Evolutionary conservation across 805 yeast species (phyloP), one percentile per base, ranked within the genome.

Genomic region (Candida ulmi): DNA sequence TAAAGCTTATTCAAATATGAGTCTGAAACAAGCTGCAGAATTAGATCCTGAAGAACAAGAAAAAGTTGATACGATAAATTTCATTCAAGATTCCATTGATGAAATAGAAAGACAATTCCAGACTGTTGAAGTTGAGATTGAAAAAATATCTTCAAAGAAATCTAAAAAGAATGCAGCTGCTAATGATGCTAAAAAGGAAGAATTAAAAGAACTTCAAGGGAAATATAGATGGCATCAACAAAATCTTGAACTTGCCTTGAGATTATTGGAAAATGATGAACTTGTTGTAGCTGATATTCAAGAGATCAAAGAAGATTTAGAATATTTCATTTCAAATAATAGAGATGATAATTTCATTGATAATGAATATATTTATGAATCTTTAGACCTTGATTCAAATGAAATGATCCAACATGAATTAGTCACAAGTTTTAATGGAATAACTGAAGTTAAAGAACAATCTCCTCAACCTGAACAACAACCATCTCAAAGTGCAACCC

Each of bases 1-100:
- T 36, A 91, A 91, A 61, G 96, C 95, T 38, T 91, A 87, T 59
- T 80, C 91, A 28, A 88, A 87, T 55, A 96, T 88, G 60, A 96
- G 96, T 2, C 69, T 91, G 46, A 86, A 86, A 38, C 76, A 78
- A 47, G 77, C 78, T 40, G 72, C 66, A 36, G 69, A 54, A 17
- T 29, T 77, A 42, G 91, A 85, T 56, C 93, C 95, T 2, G 83
- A 79, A 46, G 93, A 86, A 57, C 73, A 78, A 53, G 88, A 85
- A 61, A 85, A 83, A 57, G 69, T 70, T 40, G 95, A 86, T 37
- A 80, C 87, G 34, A 68, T 74, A 30, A 72, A 75, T 31, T 91
- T 88, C 56, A 63, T 90, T 25, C 76, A 79, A 46, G 77, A 75
- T 9, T 74, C 82, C 56, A 72, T 87, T 49, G 96, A 86, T 42